These are phyloP conservation scores for Wickerhamomyces queroliae DNA, from an alignment of 805 yeast species.

Conservation along the genomic window DNA sequence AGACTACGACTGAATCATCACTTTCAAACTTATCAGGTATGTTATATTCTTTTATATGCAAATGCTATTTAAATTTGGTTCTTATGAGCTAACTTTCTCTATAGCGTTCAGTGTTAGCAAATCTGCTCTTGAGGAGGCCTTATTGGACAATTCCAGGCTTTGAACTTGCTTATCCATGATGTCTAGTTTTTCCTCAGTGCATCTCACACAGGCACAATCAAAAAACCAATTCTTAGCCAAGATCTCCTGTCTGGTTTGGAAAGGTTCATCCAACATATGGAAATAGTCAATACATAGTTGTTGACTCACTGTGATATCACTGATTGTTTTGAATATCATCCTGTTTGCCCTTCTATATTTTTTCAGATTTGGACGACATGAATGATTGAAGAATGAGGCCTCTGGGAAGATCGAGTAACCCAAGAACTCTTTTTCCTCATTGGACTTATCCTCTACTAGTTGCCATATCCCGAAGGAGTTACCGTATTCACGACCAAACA, in stretches of 20 bases:
- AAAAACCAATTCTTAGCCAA: conserved; percentile 55
- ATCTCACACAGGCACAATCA: conserved; percentile 45
- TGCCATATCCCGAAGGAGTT: conserved; percentile 73
- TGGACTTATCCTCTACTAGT: conserved; percentile 25
- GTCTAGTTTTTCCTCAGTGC: conserved; percentile 25
- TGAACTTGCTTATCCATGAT: conserved; percentile 7
- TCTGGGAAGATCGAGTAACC: conserved; percentile 58
- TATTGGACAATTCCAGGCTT: conserved; percentile 29
- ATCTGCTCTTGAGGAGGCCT: conserved; percentile 36
- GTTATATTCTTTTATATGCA: too few species aligned
- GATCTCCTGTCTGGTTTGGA: conserved; percentile 33
- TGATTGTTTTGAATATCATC: conserved; percentile 37
- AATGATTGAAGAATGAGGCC: conserved; percentile 65
- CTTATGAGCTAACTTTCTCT: conserved; percentile 4
- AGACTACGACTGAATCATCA: conserved; percentile 15
- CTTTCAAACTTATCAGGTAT: conserved; percentile 28
- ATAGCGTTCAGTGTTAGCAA: conserved; percentile 29
- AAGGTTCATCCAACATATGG: conserved; percentile 36
- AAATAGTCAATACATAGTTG: conserved; percentile 61
- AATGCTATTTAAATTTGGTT: not conserved
- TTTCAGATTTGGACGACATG: conserved; percentile 51
- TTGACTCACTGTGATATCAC: conserved; percentile 35
- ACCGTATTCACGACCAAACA: conserved; percentile 55
- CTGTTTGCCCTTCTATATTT: conserved; percentile 35
- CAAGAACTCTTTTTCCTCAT: conserved; percentile 46